These are phyloP conservation scores for Russula sp. DNA, from an alignment of 768 basidiomycete genomes.

Conservation along the genomic window DNA sequence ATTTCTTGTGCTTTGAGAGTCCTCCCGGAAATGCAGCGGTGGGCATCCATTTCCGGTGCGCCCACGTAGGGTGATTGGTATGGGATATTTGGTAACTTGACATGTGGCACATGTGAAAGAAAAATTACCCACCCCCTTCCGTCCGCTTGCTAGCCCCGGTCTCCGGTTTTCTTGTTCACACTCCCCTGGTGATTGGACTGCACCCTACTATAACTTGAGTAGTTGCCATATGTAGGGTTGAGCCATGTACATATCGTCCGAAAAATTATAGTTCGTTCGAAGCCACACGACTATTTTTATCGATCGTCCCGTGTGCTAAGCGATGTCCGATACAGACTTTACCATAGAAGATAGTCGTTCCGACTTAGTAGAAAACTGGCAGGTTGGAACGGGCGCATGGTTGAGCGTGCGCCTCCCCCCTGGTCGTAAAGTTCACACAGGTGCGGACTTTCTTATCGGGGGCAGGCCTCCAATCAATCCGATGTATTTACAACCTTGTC, in stretches of 20 bases:
- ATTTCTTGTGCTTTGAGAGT: no score
- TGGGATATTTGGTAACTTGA: no score
- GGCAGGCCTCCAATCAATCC: not conserved
- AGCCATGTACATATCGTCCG: not conserved
- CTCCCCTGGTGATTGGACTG: not conserved
- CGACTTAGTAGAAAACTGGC: not conserved
- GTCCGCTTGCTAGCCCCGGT: not conserved
- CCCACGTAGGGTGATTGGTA: not conserved
- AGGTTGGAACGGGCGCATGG: not conserved
- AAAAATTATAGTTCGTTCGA: not conserved
- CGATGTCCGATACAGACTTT: not conserved
- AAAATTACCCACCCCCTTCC: not conserved
- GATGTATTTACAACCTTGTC: not conserved
- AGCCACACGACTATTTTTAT: not conserved
- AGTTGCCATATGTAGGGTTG: not conserved
- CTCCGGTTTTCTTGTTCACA: not conserved
- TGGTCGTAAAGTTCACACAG: not conserved
- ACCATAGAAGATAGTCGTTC: not conserved
- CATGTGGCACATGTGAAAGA: slow-evolving; percentile 1
- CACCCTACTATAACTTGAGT: not conserved
- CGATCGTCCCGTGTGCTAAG: not conserved
- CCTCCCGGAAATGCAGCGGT: no score
- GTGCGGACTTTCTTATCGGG: not conserved
- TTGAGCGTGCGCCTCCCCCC: not conserved
- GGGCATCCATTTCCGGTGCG: not conserved